Evolutionary conservation across 306 rosid genomes (phyloP), one percentile per base, ranked within the genome.

Genomic region (Alnus glutinosa): DNA sequence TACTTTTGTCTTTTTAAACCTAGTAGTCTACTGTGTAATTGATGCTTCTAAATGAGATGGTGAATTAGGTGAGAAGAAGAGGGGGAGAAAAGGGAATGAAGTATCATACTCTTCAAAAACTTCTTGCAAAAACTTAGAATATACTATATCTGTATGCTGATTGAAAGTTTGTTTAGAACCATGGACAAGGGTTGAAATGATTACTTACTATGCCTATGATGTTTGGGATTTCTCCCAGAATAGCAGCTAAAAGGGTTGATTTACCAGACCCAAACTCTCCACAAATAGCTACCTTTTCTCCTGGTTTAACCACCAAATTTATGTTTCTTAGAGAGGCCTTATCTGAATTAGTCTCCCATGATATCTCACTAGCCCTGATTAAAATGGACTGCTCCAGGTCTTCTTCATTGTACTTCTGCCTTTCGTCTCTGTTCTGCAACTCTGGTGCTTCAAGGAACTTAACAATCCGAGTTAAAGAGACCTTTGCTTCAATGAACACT

Each of bases 191-290:
- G 0, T 23, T 23, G 23, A 59, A 42, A 8, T 39, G 62, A 49
- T 64, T 28, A 83, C 83, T 83, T 79, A 83, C 83, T 9, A 55
- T 10, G 57, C 83, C 80, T 6, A 36, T 75, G 83, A 79, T 36
- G 12, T 3, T 58, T 14, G 83, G 83, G 47, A 83, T 83, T 71
- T 83, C 86, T 19, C 83, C 81, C 0, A 83, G 78, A 75, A 83
- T 71, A 7, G 86, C 71, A 9, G 81, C 86, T 64, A 83, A 70
- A 61, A 79, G 78, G 30, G 86, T 83, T 70, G 83, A 83, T 75
- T 83, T 79, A 61, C 86, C 80, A 0, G 83, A 79, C 9, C 83
- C 86, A 51, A 83, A 81, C 81, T 83, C 83, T 19, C 86, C 83
- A 71, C 86, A 83, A 76, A 83, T 71, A 8, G 86, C 83, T 14